These are phyloP conservation scores for Calamus simplicifolius DNA, from an alignment of 176 grass and related monocot species.

Conservation along the genomic window DNA sequence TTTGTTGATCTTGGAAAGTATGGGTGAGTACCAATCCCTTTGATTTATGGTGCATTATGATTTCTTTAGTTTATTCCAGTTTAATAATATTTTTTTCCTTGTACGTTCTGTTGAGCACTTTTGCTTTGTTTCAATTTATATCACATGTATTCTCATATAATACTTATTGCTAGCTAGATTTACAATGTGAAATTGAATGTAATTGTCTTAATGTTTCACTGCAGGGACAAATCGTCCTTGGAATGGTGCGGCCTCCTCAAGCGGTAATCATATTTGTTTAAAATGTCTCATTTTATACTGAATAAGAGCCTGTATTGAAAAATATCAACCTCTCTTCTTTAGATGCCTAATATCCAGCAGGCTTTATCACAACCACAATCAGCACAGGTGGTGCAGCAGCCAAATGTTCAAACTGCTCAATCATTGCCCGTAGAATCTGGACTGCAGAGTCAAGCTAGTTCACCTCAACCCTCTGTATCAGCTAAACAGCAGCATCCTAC, in stretches of 20 bases:
- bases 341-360: constrained; percentile 34
- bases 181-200: too few relatives aligned
- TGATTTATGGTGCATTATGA: too few relatives aligned
- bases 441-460: constrained; percentile 29
- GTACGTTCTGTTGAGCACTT: too few relatives aligned
- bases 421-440: constrained; percentile 32
- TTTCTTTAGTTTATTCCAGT: too few relatives aligned
- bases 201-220: not conserved
- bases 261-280: constrained; percentile 36
- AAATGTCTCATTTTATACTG: not conserved
- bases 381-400: constrained; percentile 25
- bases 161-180: too few relatives aligned
- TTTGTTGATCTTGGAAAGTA: too few relatives aligned
- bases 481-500: constrained; percentile 28
- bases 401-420: constrained; percentile 24
- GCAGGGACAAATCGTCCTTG: constrained; percentile 91
- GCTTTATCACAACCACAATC: constrained; percentile 33
- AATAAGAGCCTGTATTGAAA: too few relatives aligned
- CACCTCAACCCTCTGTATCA: constrained; percentile 33
- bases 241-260: constrained; percentile 93
- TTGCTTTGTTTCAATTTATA: too few relatives aligned
- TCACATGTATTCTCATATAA: too few relatives aligned
- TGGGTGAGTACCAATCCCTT: too few relatives aligned
- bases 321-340: not conserved
- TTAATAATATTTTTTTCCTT: too few relatives aligned